Evolutionary conservation across 306 rosid genomes (phyloP).

Genomic region (Ormosia emarginata): DNA sequence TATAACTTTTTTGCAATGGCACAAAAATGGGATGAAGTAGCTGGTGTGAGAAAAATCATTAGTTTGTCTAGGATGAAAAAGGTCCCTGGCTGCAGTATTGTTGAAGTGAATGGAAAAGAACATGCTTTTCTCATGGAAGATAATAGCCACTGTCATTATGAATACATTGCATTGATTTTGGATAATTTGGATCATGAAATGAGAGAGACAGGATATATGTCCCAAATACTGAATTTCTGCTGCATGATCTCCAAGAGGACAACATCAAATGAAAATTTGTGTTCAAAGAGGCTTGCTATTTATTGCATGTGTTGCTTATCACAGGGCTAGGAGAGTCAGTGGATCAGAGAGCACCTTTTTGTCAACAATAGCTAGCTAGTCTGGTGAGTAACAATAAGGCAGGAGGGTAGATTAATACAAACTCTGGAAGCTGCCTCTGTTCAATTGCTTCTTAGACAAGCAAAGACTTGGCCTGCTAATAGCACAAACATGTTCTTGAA

Average conservation of each 20-base stretch:
- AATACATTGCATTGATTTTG: slow-evolving; percentile 25
- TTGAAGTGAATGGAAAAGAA: slow-evolving; percentile 46
- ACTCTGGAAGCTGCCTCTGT: neutral
- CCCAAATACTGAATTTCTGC: slow-evolving; percentile 1
- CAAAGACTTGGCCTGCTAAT: neutral
- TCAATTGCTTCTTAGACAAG: neutral
- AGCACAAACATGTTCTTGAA: neutral
- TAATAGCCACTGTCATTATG: slow-evolving; percentile 6
- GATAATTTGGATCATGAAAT: slow-evolving; percentile 30
- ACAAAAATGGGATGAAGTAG: slow-evolving; percentile 25
- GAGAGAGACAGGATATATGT: slow-evolving; percentile 24
- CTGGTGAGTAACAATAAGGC: neutral
- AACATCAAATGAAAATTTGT: neutral
- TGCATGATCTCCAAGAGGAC: slow-evolving; percentile 8
- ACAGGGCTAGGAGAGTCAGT: neutral
- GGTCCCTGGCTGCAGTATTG: slow-evolving; percentile 37
- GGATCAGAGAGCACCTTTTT: no score
- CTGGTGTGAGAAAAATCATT: slow-evolving; percentile 30
- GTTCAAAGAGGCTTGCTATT: slow-evolving; percentile 1
- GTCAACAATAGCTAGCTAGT: no score
- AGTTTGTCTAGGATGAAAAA: slow-evolving; percentile 33
- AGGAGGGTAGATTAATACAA: neutral
- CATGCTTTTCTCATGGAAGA: slow-evolving; percentile 50
- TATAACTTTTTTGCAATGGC: slow-evolving; percentile 42
- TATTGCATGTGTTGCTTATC: neutral